These are phyloP conservation scores for Solanum hybrid DNA, from an alignment of 305 asterid genomes.

Conservation along the genomic window DNA sequence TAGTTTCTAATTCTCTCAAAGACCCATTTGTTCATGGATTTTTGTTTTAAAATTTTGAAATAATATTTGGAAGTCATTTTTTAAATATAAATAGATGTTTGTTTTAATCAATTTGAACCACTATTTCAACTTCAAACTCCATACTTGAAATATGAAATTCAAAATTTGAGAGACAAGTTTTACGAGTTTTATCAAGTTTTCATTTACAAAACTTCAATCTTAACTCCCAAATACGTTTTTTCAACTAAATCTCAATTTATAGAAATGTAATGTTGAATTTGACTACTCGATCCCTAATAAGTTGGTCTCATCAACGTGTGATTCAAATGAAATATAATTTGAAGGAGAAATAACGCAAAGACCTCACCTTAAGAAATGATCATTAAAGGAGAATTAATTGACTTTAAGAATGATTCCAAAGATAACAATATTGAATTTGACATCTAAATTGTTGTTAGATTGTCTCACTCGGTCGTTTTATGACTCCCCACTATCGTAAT, in stretches of 20 bases:
- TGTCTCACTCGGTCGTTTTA: background rate
- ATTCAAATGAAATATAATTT: background rate
- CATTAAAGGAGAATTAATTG: background rate
- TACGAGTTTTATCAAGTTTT: background rate
- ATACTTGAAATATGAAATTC: background rate
- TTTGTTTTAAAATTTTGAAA: background rate
- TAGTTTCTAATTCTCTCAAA: background rate
- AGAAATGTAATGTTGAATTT: no score
- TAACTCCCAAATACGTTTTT: background rate
- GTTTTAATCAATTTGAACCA: background rate
- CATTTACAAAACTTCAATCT: background rate
- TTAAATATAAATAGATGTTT: background rate
- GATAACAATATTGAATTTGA: background rate
- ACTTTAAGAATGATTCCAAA: background rate
- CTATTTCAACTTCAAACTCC: background rate
- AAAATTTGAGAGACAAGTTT: background rate
- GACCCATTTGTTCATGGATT: background rate
- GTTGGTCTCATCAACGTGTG: background rate
- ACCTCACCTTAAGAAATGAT: background rate
- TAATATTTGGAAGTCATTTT: background rate
- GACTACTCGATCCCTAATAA: background rate
- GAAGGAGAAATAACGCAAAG: background rate
- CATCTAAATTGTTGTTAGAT: background rate
- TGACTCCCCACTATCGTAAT: background rate
- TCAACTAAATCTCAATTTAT: background rate